phyloP scores from a whole-genome alignment of 164 flowering plant genomes.

The Euptelea pleiosperma region DNA sequence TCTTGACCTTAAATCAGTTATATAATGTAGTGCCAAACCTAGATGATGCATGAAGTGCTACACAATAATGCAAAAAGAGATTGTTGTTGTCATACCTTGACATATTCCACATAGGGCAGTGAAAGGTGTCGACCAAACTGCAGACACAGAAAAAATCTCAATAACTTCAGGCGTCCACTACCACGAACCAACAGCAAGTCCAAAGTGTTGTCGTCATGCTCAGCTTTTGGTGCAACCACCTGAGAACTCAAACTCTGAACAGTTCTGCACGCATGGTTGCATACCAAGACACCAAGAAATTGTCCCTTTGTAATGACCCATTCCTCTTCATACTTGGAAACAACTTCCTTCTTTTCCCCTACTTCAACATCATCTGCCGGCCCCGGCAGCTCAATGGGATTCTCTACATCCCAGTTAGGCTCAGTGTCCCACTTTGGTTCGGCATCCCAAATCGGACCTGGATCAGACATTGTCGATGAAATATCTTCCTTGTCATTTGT shows the following conservation, averaged over 20 bases:
- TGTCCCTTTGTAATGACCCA: slow-evolving; percentile 75
- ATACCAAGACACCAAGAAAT: slow-evolving; percentile 85
- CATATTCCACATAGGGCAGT: slow-evolving; percentile 87
- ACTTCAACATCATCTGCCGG: slow-evolving; percentile 51
- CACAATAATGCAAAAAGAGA: too few relatives aligned
- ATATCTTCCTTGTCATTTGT: slow-evolving; percentile 88
- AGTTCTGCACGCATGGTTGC: slow-evolving; percentile 96
- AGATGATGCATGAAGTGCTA: too few relatives aligned
- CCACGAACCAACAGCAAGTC: slow-evolving; percentile 91
- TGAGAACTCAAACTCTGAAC: slow-evolving; percentile 92
- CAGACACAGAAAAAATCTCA: slow-evolving; percentile 73
- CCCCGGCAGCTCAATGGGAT: slow-evolving; percentile 85
- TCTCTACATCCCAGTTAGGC: slow-evolving; percentile 71
- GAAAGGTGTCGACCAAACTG: slow-evolving; percentile 88
- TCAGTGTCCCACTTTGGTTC: slow-evolving; percentile 97
- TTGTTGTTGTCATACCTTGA: slow-evolving; percentile 57
- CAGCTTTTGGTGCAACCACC: slow-evolving; percentile 94
- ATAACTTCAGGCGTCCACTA: slow-evolving; percentile 68
- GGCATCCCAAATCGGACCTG: slow-evolving; percentile 97
- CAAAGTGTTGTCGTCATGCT: slow-evolving; percentile 80
- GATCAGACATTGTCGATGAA: slow-evolving; percentile 97
- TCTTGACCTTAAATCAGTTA: too few relatives aligned
- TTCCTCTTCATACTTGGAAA: slow-evolving; percentile 48
- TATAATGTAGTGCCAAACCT: too few relatives aligned
- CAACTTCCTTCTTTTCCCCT: slow-evolving; percentile 37